These are phyloP conservation scores for Ganoderma lucidum DNA, from an alignment of 1,284 basidiomycete genomes.

Conservation along the genomic window DNA sequence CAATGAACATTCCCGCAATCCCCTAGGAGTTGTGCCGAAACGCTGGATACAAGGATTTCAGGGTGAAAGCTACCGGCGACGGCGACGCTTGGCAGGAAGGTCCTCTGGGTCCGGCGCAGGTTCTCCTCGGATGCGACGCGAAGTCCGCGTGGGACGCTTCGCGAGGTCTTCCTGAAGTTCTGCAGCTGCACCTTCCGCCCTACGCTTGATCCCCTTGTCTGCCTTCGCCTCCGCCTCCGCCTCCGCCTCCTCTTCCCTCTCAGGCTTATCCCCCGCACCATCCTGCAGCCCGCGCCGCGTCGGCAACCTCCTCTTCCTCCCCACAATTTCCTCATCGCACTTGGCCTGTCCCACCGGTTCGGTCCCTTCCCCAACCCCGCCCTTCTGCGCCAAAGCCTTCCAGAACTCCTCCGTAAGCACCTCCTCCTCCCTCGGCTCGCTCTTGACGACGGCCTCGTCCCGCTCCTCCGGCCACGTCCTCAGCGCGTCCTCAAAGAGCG, in stretches of 20 bases:
- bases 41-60: not conserved
- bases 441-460: not conserved
- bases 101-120: conserved; percentile 2
- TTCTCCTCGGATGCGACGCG: conserved; percentile 1
- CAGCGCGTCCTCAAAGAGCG: conserved; percentile 4
- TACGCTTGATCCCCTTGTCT: not conserved
- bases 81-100: conserved; percentile 4
- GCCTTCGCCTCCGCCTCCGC: not conserved
- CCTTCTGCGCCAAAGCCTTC: not conserved
- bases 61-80: not conserved
- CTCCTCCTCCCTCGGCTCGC: not conserved
- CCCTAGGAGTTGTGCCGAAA: not conserved
- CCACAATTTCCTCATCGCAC: not conserved
- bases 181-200: not conserved
- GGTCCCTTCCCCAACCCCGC: not conserved
- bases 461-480: not conserved
- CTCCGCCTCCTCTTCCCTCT: not conserved
- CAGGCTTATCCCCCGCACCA: not conserved
- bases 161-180: not conserved
- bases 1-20: not conserved
- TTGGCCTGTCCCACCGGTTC: not conserved
- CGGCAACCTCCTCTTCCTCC: not conserved
- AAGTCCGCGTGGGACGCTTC: not conserved
- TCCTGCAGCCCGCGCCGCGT: not conserved
- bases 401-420: not conserved